phyloP scores from a whole-genome alignment of 805 yeast species.

The Metschnikowia dekortorum region DNA sequence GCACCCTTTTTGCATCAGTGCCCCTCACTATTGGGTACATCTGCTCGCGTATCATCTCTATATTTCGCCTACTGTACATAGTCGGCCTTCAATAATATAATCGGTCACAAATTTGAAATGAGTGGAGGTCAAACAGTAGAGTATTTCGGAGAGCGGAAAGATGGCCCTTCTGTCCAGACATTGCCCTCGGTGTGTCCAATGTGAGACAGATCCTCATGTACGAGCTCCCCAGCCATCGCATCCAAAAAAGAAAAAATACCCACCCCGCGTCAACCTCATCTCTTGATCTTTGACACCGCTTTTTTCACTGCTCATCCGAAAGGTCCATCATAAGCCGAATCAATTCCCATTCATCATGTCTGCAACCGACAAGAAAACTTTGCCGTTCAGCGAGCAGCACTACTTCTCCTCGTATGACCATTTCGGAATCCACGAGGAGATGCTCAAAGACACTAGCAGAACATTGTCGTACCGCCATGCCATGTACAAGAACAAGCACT shows the following conservation, averaged over 20 bases:
- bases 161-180: too few relatives aligned
- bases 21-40: background rate
- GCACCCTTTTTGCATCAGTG: too few relatives aligned
- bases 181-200: background rate
- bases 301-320: background rate
- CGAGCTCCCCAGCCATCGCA: constrained; percentile 2
- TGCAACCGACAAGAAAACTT: constrained; percentile 63
- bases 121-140: background rate
- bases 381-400: constrained; percentile 81
- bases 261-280: constrained; percentile 1
- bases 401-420: constrained; percentile 95
- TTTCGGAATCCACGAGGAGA: constrained; percentile 96
- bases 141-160: too few relatives aligned
- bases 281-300: background rate
- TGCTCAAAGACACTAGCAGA: constrained; percentile 93
- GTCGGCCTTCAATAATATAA: background rate
- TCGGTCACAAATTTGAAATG: background rate
- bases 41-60: background rate
- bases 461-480: constrained; percentile 90
- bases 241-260: constrained; percentile 1
- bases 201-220: background rate
- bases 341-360: constrained; percentile 23
- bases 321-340: background rate
- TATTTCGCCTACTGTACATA: background rate
- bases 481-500: constrained; percentile 80